Percentiles rank a stretch among this genome's conserved stretches.
These are phyloP conservation scores for Yamadazyma laniorum DNA, from an alignment of 805 yeast species.

Conservation along the genomic window DNA sequence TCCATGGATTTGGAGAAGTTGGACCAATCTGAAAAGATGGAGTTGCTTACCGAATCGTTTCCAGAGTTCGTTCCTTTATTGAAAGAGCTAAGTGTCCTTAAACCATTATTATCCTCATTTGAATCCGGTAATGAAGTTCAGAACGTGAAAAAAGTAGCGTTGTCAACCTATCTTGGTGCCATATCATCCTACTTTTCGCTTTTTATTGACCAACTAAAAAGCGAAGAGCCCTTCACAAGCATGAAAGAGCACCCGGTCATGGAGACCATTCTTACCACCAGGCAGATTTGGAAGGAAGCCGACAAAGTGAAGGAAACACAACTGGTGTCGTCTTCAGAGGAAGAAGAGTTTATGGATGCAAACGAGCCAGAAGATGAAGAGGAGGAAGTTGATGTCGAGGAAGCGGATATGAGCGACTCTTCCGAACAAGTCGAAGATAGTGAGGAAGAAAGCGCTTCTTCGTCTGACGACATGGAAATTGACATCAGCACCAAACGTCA, in stretches of 20 bases:
- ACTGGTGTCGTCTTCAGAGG: constrained; percentile 9
- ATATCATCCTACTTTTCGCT: constrained; percentile 77
- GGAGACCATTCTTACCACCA: constrained; percentile 76
- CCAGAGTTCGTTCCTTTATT: constrained; percentile 85
- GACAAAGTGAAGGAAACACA: constrained; percentile 41
- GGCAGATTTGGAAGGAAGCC: constrained; percentile 91
- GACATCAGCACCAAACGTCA: constrained; percentile 54
- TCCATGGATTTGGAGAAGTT: constrained; percentile 26
- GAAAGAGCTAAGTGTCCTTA: constrained; percentile 48
- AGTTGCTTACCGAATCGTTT: constrained; percentile 56
- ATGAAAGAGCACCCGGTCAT: constrained; percentile 89
- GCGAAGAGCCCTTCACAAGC: constrained; percentile 49
- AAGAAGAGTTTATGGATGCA: constrained; percentile 13
- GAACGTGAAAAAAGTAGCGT: constrained; percentile 61
- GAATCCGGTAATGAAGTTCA: constrained; percentile 29
- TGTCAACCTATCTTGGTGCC: constrained; percentile 76
- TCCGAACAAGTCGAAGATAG: constrained; percentile 22
- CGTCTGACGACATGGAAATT: constrained; percentile 39
- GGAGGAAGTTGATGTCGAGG: constrained; percentile 15
- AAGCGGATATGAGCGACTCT: constrained; percentile 14
- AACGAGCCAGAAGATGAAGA: constrained; percentile 21
- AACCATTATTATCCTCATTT: constrained; percentile 19
- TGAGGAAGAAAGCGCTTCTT: constrained; percentile 15
- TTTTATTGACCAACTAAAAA: constrained; percentile 53
- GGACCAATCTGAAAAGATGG: constrained; percentile 51